phyloP scores from a whole-genome alignment of 495 filamentous ascomycete genomes.

The Pseudomonodictys pantanalensis region DNA sequence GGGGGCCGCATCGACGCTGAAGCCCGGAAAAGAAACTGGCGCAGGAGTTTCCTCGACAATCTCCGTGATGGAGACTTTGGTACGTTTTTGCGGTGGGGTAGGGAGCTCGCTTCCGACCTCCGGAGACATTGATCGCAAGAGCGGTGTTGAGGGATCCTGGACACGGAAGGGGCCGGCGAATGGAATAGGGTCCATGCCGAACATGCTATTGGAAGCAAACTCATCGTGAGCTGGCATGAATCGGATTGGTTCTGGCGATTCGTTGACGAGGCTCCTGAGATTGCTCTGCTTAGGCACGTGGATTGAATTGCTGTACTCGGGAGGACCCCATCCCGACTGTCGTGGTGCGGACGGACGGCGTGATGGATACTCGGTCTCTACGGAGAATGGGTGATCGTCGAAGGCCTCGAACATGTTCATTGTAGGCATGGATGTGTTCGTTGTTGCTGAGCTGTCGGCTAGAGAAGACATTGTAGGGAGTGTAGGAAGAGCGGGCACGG shows the following conservation, averaged over 20 bases:
- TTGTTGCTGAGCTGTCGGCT: too few relatives aligned
- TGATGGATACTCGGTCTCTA: not conserved
- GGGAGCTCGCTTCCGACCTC: not conserved
- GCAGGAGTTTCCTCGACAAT: conserved; percentile 25
- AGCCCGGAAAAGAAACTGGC: too few relatives aligned
- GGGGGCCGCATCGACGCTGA: too few relatives aligned
- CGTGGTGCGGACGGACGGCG: too few relatives aligned
- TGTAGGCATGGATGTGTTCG: too few relatives aligned
- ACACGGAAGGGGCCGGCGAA: not conserved
- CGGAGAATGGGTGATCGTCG: not conserved
- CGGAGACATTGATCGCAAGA: not conserved
- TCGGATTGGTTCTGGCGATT: too few relatives aligned
- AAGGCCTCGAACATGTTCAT: not conserved
- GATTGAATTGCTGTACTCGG: too few relatives aligned
- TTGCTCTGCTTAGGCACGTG: too few relatives aligned
- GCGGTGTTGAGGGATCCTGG: not conserved
- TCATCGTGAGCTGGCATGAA: too few relatives aligned
- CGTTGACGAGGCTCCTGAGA: too few relatives aligned
- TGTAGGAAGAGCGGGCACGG: not conserved
- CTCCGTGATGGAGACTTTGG: conserved; percentile 27
- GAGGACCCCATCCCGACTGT: too few relatives aligned
- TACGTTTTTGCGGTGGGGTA: conserved; percentile 4
- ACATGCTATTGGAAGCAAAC: not conserved
- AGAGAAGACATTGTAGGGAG: too few relatives aligned
- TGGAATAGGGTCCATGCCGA: not conserved